phyloP scores from a whole-genome alignment of 805 yeast species.

The Nadsonia fulvescens region DNA sequence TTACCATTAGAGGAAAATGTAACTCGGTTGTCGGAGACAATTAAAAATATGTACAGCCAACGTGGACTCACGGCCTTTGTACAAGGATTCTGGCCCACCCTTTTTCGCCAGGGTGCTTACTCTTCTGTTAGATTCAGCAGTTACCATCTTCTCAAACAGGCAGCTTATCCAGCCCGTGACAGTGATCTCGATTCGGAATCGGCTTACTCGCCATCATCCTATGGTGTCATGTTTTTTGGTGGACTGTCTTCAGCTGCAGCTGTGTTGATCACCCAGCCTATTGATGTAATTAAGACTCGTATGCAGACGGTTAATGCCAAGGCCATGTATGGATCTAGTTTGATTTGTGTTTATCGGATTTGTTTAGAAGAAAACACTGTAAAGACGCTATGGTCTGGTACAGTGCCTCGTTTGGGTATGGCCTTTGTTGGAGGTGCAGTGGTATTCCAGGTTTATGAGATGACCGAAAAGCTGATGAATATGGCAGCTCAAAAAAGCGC shows the following conservation, averaged over 20 bases:
- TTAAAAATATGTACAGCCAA: slow-evolving; percentile 42
- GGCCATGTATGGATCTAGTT: slow-evolving; percentile 18
- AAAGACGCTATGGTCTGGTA: slow-evolving; percentile 20
- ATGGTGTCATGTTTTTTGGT: slow-evolving; percentile 25
- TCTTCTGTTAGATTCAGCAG: slow-evolving; percentile 73
- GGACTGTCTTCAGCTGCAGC: slow-evolving; percentile 54
- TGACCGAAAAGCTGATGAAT: too few relatives aligned
- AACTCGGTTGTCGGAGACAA: slow-evolving; percentile 12
- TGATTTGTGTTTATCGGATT: slow-evolving; percentile 19
- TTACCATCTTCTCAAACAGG: slow-evolving; percentile 60
- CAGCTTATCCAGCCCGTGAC: slow-evolving; percentile 14
- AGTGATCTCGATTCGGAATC: slow-evolving; percentile 19
- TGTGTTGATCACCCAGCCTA: slow-evolving; percentile 66
- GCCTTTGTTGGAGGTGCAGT: slow-evolving; percentile 57
- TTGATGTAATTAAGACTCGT: slow-evolving; percentile 74
- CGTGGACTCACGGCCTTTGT: slow-evolving; percentile 65
- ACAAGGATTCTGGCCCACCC: slow-evolving; percentile 72
- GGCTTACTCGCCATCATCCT: slow-evolving; percentile 11
- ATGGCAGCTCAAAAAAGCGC: too few relatives aligned
- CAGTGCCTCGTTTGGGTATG: slow-evolving; percentile 44
- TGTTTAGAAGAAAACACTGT: slow-evolving; percentile 24
- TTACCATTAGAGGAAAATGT: slow-evolving; percentile 10
- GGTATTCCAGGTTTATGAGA: slow-evolving; percentile 44
- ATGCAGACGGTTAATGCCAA: slow-evolving; percentile 44
- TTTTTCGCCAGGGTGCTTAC: slow-evolving; percentile 59